Percentiles rank a stretch among this genome's conserved stretches.
phyloP scores from a whole-genome alignment of 768 basidiomycete genomes.

The Hygrocybe coccinea region DNA sequence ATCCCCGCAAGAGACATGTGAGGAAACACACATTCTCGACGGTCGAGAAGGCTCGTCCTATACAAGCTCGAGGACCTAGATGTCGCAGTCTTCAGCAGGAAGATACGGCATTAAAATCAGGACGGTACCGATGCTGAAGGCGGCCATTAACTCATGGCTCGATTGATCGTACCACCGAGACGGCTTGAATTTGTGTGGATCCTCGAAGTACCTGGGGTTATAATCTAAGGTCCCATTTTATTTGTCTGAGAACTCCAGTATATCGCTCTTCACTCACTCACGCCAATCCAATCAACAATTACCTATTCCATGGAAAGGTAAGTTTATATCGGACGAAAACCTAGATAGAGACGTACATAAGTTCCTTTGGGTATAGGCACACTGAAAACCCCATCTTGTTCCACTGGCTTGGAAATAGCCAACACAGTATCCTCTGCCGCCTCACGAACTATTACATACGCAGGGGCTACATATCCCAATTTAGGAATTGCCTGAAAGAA shows the following conservation, averaged over 20 bases:
- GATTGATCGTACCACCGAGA: constrained; percentile 46
- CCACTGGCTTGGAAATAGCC: constrained; percentile 37
- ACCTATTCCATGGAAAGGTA: constrained; percentile 24
- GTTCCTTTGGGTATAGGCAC: constrained; percentile 40
- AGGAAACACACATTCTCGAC: constrained; percentile 52
- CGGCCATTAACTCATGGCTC: constrained; percentile 43
- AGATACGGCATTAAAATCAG: not conserved
- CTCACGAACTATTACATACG: constrained; percentile 38
- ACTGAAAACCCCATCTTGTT: constrained; percentile 34
- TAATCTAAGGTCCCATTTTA: constrained; percentile 32
- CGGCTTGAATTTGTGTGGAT: constrained; percentile 45
- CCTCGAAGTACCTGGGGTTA: constrained; percentile 46
- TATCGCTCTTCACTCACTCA: constrained; percentile 35
- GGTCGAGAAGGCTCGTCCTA: constrained; percentile 53
- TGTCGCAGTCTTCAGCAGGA: not conserved
- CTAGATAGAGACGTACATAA: constrained; percentile 21
- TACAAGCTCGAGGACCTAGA: constrained; percentile 47
- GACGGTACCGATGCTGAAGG: constrained; percentile 42
- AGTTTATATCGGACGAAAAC: not conserved
- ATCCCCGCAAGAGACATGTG: constrained; percentile 48
- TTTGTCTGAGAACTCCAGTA: not conserved
- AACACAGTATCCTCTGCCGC: constrained; percentile 41
- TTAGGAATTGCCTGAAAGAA: not conserved
- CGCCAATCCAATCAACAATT: constrained; percentile 43
- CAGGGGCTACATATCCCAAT: constrained; percentile 30